Percentiles rank a stretch among this genome's conserved stretches.
These are phyloP conservation scores for Pseudomassariella vexata DNA, from an alignment of 2,329 filamentous ascomycete genomes.

Conservation along the genomic window DNA sequence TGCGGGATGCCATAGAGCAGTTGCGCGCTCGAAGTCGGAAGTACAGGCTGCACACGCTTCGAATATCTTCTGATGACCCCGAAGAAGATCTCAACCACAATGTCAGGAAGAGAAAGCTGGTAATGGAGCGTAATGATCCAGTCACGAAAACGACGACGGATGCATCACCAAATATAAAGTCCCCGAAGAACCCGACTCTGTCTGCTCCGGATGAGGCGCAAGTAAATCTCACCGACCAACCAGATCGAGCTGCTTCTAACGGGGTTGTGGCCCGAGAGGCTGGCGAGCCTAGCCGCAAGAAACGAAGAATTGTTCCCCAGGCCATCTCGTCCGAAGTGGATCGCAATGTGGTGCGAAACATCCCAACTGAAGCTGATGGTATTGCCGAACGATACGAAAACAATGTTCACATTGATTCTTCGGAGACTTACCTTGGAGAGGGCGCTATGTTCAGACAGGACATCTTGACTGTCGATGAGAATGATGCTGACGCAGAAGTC, in stretches of 20 bases:
- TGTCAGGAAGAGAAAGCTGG: slow-evolving; percentile 7
- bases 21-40: slow-evolving; percentile 46
- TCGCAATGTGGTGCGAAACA: slow-evolving; percentile 12
- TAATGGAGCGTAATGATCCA: slow-evolving; percentile 3
- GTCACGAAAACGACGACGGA: background rate
- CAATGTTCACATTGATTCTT: no score
- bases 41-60: slow-evolving; percentile 31
- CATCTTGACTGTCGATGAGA: no score
- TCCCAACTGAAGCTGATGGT: slow-evolving; percentile 19
- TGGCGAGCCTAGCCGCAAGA: slow-evolving; percentile 13
- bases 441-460: slow-evolving; percentile 17
- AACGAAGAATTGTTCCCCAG: slow-evolving; percentile 17
- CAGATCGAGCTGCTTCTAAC: background rate
- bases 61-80: slow-evolving; percentile 9
- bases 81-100: slow-evolving; percentile 4
- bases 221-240: background rate
- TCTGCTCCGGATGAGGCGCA: background rate
- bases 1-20: slow-evolving; percentile 52
- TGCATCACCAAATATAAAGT: slow-evolving; percentile 1
- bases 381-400: slow-evolving; percentile 5
- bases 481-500: no score
- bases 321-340: slow-evolving; percentile 14
- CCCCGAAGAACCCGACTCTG: background rate
- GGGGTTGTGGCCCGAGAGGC: no score
- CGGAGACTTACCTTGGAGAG: slow-evolving; percentile 16